These are phyloP conservation scores for Ichthyophonus hoferi DNA, from an alignment of 208 protist genomes.

Conservation along the genomic window DNA sequence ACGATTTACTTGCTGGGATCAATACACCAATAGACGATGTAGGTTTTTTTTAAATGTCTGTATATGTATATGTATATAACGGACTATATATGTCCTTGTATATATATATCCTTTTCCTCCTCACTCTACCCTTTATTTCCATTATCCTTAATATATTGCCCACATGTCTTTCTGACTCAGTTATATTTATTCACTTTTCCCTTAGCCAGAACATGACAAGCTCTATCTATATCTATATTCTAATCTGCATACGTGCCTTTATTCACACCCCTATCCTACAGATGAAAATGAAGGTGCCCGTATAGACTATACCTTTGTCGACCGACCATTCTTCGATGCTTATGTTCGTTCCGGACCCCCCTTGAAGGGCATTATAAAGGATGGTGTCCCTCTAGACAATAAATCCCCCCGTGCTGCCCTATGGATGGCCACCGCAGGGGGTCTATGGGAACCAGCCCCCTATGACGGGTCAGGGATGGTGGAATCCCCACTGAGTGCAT, in stretches of 20 bases:
- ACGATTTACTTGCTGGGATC: conserved; percentile 2
- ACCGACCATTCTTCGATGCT: background rate
- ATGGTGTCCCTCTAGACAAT: background rate
- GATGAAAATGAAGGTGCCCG: conserved; percentile 24
- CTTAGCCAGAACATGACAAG: too few relatives aligned
- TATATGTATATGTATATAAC: too few relatives aligned
- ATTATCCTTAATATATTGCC: too few relatives aligned
- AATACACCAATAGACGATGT: conserved; percentile 19
- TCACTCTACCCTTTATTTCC: too few relatives aligned
- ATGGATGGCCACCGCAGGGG: background rate
- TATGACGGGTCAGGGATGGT: conserved; percentile 25
- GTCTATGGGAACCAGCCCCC: background rate
- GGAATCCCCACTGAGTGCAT: background rate
- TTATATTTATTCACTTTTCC: too few relatives aligned
- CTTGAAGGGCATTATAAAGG: background rate
- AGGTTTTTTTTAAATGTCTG: background rate
- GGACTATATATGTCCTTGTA: too few relatives aligned
- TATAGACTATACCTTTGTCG: conserved; percentile 2
- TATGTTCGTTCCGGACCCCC: background rate
- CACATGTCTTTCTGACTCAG: too few relatives aligned
- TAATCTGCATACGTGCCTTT: too few relatives aligned
- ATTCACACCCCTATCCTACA: background rate
- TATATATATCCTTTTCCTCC: background rate
- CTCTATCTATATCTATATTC: too few relatives aligned
- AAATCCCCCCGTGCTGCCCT: background rate